Base-by-base conservation (phyloP, 257 asterid genomes). In the Knoxia roxburghii region DNA sequence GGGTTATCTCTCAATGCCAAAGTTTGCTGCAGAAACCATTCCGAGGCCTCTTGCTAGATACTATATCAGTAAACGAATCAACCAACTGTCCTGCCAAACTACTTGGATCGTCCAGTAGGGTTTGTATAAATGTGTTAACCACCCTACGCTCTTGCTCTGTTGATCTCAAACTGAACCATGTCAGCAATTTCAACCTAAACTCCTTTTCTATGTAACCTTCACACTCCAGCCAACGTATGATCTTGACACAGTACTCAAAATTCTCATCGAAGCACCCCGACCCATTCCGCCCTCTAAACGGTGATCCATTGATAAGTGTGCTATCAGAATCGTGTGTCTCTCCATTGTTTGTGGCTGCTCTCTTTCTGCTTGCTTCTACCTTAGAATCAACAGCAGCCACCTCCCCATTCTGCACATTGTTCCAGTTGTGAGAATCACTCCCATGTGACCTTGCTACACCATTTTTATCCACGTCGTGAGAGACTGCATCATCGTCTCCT, bases 141-240 rank as follows among this genome's bases (percentile, higher is more conserved):
- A 92, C 97, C 78, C 93, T 81, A 12, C 96, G 85, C 67, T 89
- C 98, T 76, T 92, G 98, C 83, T 80, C 96, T 0, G 96, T 84
- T 52, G 97, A 83, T 72, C 96, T 82, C 65, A 92, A 77, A 76
- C 97, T 89, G 80, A 89, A 87, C 98, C 98, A 92, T 24, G 97
- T 89, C 41, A 92, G 92, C 80, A 92, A 72, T 68, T 87, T 92
- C 81, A 89, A 73, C 64, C 98, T 80, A 73, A 92, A 92, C 37
- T 86, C 96, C 84, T 81, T 80, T 52, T 79, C 68, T 45, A 92
- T 84, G 75, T 86, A 79, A 46, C 98, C 97, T 77, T 92, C 95
- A 33, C 95, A 86, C 72, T 91, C 98, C 77, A 91, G 78, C 95
- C 94, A 91, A 51, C 97, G 87, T 55, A 91, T 91, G 65, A 86